A percentile compares a stretch with the other conserved stretches of the same genome.
Evolutionary conservation across 2,329 filamentous ascomycete species (phyloP).

Genomic region (Beauveria rudraprayagi): DNA sequence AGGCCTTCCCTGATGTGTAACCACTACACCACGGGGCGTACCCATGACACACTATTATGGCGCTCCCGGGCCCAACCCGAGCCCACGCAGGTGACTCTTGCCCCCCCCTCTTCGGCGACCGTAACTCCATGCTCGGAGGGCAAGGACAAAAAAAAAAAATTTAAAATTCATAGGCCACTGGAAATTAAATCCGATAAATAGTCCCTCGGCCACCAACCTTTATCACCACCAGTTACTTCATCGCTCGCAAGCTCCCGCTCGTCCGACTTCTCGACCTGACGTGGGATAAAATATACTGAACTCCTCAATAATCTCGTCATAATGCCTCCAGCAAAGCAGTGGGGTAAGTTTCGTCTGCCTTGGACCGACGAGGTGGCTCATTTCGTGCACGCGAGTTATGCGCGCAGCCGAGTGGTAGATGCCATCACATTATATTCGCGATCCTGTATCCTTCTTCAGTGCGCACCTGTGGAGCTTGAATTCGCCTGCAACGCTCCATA

Average conservation of each 20-base stretch:
- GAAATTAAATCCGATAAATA: conserved; percentile 2
- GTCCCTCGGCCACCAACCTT: not conserved
- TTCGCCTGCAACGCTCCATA: not conserved
- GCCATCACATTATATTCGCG: not conserved
- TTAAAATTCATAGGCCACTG: not conserved
- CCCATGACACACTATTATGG: too few species aligned
- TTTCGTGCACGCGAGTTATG: not conserved
- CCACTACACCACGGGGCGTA: too few species aligned
- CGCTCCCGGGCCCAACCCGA: not conserved
- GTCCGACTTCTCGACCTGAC: not conserved
- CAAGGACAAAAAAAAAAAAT: not conserved
- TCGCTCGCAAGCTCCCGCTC: not conserved
- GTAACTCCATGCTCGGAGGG: not conserved
- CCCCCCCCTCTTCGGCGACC: not conserved
- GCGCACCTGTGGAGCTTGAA: not conserved
- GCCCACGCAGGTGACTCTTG: conserved; percentile 3
- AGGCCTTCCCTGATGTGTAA: too few species aligned
- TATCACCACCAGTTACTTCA: not conserved
- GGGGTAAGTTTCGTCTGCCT: conserved; percentile 28
- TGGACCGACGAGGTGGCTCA: not conserved
- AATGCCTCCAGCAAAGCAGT: conserved; percentile 36
- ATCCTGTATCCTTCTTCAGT: not conserved
- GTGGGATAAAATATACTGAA: not conserved
- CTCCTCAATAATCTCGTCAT: conserved; percentile 16
- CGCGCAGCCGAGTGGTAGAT: not conserved